Evolutionary conservation across 2,329 filamentous ascomycete genomes (phyloP).

Genomic region (Trichoderma simmonsii): DNA sequence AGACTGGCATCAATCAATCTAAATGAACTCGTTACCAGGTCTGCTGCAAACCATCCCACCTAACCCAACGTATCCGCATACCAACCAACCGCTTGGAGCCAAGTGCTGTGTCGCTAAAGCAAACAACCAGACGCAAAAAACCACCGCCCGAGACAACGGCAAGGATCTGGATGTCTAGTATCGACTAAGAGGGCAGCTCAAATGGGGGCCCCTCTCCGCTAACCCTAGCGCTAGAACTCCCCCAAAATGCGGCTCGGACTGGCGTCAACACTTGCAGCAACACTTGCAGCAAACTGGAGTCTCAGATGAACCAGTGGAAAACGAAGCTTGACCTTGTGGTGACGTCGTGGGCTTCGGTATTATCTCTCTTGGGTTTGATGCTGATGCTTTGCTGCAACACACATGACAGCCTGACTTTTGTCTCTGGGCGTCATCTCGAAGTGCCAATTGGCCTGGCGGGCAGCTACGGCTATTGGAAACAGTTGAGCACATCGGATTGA

Average conservation of each 20-base stretch:
- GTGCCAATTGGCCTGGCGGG: neutral
- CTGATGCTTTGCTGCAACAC: neutral
- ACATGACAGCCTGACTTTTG: neutral
- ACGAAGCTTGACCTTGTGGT: neutral
- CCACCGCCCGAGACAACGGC: neutral
- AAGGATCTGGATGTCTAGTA: neutral
- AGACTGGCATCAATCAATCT: neutral
- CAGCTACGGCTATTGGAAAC: neutral
- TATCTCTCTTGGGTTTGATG: neutral
- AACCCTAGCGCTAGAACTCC: neutral
- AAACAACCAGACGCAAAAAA: neutral
- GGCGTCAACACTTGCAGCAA: neutral
- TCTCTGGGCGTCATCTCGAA: neutral
- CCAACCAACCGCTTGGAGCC: constrained; percentile 3
- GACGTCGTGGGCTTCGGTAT: neutral
- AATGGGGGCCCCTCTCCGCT: neutral
- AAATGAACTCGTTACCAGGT: neutral
- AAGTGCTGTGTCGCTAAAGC: neutral
- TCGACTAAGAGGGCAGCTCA: neutral
- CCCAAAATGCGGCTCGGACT: neutral
- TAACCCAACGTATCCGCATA: neutral
- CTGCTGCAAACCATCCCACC: neutral
- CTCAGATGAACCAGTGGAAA: neutral
- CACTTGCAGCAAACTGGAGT: neutral
- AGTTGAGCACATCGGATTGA: neutral